phyloP scores from a whole-genome alignment of 768 basidiomycete species.

The Lepiota venenata region DNA sequence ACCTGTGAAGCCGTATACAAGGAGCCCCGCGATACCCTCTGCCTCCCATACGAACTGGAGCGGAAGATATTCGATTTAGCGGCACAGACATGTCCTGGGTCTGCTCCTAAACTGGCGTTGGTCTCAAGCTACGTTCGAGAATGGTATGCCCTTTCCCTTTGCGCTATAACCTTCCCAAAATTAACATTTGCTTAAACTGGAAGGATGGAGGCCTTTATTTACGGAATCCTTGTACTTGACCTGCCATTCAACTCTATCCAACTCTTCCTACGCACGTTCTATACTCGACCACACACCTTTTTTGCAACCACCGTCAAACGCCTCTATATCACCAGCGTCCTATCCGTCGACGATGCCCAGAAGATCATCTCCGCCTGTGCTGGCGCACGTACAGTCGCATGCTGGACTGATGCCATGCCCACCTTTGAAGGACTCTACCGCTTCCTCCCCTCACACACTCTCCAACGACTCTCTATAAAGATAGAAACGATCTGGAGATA shows the following conservation, averaged over 20 bases:
- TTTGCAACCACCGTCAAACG: slow-evolving; percentile 25
- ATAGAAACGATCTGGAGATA: slow-evolving; percentile 17
- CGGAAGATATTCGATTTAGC: slow-evolving; percentile 31
- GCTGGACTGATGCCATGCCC: slow-evolving; percentile 22
- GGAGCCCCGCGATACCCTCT: background rate
- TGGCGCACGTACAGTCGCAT: slow-evolving; percentile 20
- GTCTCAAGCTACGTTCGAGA: slow-evolving; percentile 22
- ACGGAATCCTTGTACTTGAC: slow-evolving; percentile 27
- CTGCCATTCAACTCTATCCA: slow-evolving; percentile 14
- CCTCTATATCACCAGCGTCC: slow-evolving; percentile 22
- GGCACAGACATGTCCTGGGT: slow-evolving; percentile 20
- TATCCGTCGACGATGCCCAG: slow-evolving; percentile 18
- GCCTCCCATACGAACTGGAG: slow-evolving; percentile 31
- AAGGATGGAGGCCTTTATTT: slow-evolving; percentile 31
- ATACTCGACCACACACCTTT: slow-evolving; percentile 23
- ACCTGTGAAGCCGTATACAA: too few relatives aligned
- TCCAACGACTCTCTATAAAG: slow-evolving; percentile 22
- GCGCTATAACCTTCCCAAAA: background rate
- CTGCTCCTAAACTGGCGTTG: slow-evolving; percentile 22
- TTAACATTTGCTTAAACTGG: background rate
- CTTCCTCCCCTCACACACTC: slow-evolving; percentile 7
- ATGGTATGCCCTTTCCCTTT: slow-evolving; percentile 18
- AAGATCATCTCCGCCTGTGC: slow-evolving; percentile 23
- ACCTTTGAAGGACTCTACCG: slow-evolving; percentile 5
- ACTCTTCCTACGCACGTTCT: slow-evolving; percentile 26